Evolutionary conservation across 2,329 filamentous ascomycete species (phyloP).

Genomic region (Aspergillus floridensis): DNA sequence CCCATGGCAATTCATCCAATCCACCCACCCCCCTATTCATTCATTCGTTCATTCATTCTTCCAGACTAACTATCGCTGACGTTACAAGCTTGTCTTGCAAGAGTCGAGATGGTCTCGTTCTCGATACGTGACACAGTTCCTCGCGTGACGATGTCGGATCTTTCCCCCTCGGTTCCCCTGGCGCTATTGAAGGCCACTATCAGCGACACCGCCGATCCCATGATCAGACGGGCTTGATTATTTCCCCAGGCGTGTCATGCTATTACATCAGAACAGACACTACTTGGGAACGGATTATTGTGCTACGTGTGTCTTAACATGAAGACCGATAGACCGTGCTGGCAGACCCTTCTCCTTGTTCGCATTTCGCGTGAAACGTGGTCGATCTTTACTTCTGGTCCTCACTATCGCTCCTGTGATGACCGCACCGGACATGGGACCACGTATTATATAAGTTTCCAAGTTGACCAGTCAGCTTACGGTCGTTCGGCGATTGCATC

Average conservation of each 20-base stretch:
- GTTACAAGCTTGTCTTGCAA: neutral
- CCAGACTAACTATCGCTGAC: neutral
- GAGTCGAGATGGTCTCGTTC: neutral
- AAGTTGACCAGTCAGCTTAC: constrained; percentile 5
- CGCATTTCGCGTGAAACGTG: constrained; percentile 2
- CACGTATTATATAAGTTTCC: constrained; percentile 14
- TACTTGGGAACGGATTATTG: neutral
- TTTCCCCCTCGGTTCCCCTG: constrained; percentile 10
- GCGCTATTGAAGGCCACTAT: constrained; percentile 13
- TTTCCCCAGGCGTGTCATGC: constrained; percentile 7
- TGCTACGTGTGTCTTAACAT: constrained; percentile 6
- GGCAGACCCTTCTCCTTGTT: neutral
- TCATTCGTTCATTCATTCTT: neutral
- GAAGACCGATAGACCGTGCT: neutral
- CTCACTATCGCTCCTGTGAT: neutral
- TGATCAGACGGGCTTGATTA: constrained; percentile 10
- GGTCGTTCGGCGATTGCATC: constrained; percentile 1
- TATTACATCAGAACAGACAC: constrained; percentile 7
- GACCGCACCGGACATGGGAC: constrained; percentile 6
- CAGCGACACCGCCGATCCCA: constrained; percentile 15
- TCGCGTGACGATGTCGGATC: neutral
- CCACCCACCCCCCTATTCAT: neutral
- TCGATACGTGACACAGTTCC: neutral
- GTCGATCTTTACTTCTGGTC: neutral
- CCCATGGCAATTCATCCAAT: neutral